These are phyloP conservation scores for Scheffersomyces lignicola DNA, from an alignment of 1,139 yeast species.

Conservation along the genomic window DNA sequence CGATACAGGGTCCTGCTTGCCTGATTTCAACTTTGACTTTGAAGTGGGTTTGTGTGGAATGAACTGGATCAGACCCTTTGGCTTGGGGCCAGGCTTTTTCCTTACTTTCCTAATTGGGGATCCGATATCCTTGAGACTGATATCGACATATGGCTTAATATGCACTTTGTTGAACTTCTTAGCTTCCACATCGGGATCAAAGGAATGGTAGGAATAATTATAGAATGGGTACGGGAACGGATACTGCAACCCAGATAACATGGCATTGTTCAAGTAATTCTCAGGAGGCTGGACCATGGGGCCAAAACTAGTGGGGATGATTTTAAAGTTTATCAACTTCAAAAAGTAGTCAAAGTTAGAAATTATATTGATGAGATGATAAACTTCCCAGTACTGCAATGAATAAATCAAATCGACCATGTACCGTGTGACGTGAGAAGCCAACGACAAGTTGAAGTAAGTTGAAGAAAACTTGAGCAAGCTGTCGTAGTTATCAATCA, in stretches of 20 bases:
- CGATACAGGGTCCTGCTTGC: slow-evolving; percentile 3
- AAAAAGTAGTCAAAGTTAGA: slow-evolving; percentile 38
- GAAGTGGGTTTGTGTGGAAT: background rate
- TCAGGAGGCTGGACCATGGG: slow-evolving; percentile 42
- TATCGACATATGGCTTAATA: slow-evolving; percentile 40
- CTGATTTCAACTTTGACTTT: background rate
- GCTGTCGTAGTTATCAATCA: slow-evolving; percentile 39
- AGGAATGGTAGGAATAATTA: slow-evolving; percentile 45
- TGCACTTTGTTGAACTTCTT: slow-evolving; percentile 28
- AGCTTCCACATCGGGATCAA: slow-evolving; percentile 27
- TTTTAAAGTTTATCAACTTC: slow-evolving; percentile 35
- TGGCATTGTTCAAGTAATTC: slow-evolving; percentile 34
- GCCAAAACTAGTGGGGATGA: slow-evolving; percentile 40
- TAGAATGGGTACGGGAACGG: slow-evolving; percentile 52
- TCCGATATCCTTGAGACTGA: slow-evolving; percentile 26
- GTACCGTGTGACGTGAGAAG: slow-evolving; percentile 39
- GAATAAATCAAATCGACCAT: slow-evolving; percentile 41
- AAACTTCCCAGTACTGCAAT: slow-evolving; percentile 48
- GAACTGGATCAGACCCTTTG: no score
- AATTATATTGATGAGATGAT: slow-evolving; percentile 36
- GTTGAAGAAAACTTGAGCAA: slow-evolving; percentile 31
- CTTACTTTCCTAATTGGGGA: slow-evolving; percentile 9
- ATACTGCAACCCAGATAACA: slow-evolving; percentile 45
- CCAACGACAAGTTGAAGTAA: slow-evolving; percentile 40
- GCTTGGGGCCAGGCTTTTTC: slow-evolving; percentile 9